Evolutionary conservation across 176 grass and related monocot genomes (phyloP).

Genomic region (Juncus effusus): DNA sequence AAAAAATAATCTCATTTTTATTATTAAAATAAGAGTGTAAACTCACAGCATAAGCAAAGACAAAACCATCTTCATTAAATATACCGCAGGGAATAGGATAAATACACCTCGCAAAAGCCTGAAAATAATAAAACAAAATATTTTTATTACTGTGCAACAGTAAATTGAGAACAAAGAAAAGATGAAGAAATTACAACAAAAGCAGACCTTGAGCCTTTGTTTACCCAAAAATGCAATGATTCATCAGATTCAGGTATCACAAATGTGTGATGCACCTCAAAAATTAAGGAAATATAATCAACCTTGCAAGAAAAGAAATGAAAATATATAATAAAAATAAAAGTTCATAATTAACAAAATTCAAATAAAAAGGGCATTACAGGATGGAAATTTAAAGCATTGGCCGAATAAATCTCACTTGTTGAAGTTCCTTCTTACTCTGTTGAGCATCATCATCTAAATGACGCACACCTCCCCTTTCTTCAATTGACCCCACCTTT

Average conservation of each 20-base stretch:
- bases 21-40: no score
- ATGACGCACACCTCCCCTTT: slow-evolving; percentile 95
- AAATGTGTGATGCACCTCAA: slow-evolving; percentile 85
- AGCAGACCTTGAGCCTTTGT: slow-evolving; percentile 75
- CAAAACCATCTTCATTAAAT: slow-evolving; percentile 90
- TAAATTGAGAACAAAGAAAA: no score
- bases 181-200: slow-evolving; percentile 28
- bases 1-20: no score
- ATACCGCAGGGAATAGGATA: slow-evolving; percentile 82
- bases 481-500: slow-evolving; percentile 94
- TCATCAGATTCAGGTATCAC: slow-evolving; percentile 78
- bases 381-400: slow-evolving; percentile 93
- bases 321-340: no score
- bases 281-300: background rate
- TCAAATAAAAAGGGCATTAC: no score
- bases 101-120: slow-evolving; percentile 80
- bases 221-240: slow-evolving; percentile 90
- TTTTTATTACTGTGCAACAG: background rate
- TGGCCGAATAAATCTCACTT: slow-evolving; percentile 89
- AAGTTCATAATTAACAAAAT: no score
- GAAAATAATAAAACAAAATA: slow-evolving; percentile 7
- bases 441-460: slow-evolving; percentile 86
- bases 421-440: slow-evolving; percentile 74
- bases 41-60: slow-evolving; percentile 93
- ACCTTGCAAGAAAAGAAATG: slow-evolving; percentile 6